Base-by-base conservation (phyloP, 495 filamentous ascomycete genomes). In the Aspergillus indologenus region DNA sequence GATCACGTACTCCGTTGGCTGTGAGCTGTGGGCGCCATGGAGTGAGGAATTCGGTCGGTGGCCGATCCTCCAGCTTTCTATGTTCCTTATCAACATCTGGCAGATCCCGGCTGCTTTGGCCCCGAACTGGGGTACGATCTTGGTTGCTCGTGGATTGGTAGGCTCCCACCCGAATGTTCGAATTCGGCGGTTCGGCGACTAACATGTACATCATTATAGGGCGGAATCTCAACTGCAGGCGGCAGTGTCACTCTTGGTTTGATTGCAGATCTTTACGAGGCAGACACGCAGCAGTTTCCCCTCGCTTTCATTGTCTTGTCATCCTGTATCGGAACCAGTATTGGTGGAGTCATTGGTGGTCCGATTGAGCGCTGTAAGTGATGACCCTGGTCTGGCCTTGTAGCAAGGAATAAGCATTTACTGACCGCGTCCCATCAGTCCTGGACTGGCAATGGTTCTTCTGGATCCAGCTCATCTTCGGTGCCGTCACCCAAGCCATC, bases 11-110 rank as follows among this genome's bases (percentile, higher is more conserved):
- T 87, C 87, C 18, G 86, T 92, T 67, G 89, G 89, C 5, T 91
- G 87, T 66, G 89, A 90, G 68, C 74, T 92, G 4, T 92, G 88
- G 88, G 89, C 89, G 1, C 89, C 89, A 0, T 91, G 88, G 87
- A 84, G 80, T 53, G 89, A 92, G 69, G 89, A 91, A 64, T 77
- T 88, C 48, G 89, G 89, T 34, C 83, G 89, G 56, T 87, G 84
- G 76, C 83, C 83, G 2, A 80, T 90, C 60, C 72, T 90, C 24
- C 88, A 91, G 75, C 73, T 85, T 47, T 86, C 81, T 40, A 76
- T 91, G 59, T 77, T 83, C 43, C 68, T 92, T 19, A 85, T 90
- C 65, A 91, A 91, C 70, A 77, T 91, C 56, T 90, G 83, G 81
- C 84, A 87, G 65, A 71, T 91, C 23, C 87, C 86, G 9, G 83